Conservation (phyloP, 352 stramenopile genomes). For the Pilasporangium apinafurcum region DNA sequence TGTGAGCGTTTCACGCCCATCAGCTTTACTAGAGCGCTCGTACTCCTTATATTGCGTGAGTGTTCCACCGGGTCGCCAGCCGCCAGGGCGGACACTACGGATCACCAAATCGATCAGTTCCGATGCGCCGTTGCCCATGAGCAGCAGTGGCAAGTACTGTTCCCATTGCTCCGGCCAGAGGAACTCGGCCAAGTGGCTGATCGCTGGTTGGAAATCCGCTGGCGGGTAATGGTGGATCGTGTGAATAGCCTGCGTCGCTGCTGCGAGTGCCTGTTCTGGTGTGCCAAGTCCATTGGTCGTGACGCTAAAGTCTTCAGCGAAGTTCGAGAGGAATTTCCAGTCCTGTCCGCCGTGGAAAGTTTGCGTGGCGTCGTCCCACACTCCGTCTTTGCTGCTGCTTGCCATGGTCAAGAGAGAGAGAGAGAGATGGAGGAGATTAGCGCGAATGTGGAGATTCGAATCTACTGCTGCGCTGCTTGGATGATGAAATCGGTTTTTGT, state of each 20-base stretch:
- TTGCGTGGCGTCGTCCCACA: conserved; percentile 82
- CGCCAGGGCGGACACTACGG: conserved; percentile 63
- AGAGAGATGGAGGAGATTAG: no score
- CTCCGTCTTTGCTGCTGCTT: no score
- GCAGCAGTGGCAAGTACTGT: conserved; percentile 54
- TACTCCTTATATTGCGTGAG: conserved; percentile 87
- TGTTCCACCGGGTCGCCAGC: conserved; percentile 68
- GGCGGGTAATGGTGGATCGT: conserved; percentile 88
- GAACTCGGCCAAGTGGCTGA: conserved; percentile 85
- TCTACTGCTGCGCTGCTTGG: no score
- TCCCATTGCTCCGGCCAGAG: conserved; percentile 62
- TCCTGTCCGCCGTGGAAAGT: conserved; percentile 90
- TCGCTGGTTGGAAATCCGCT: conserved; percentile 85
- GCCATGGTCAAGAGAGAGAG: no score
- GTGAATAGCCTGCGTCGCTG: conserved; percentile 61
- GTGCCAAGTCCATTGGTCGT: conserved; percentile 87
- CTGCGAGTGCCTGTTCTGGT: conserved; percentile 54
- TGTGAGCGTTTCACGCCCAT: conserved; percentile 68
- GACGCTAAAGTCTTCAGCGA: conserved; percentile 87
- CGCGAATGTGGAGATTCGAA: no score
- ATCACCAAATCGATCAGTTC: conserved; percentile 88
- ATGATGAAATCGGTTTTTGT: no score
- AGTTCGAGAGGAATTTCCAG: conserved; percentile 89
- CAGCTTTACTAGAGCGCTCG: conserved; percentile 77
- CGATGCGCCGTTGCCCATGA: conserved; percentile 80